These are phyloP conservation scores for Betula pendula DNA, from an alignment of 306 rosid genomes.

Conservation along the genomic window DNA sequence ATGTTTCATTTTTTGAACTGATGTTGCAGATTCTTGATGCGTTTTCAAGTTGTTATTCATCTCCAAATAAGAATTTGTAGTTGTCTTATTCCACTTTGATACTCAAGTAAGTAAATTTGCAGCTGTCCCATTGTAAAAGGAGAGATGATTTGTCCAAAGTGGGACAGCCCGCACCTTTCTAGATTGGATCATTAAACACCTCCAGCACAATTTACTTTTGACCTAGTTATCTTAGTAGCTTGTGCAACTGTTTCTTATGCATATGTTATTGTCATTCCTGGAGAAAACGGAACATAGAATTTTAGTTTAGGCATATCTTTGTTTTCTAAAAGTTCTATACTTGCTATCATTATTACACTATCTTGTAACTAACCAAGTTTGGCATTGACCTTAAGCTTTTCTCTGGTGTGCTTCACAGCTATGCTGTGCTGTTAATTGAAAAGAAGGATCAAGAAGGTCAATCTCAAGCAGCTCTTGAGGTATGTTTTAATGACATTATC, in stretches of 20 bases:
- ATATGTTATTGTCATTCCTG: not conserved
- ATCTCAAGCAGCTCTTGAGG: slow-evolving; percentile 94
- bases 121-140: not conserved
- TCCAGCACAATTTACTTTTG: not conserved
- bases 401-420: slow-evolving; percentile 52
- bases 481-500: slow-evolving; percentile 33
- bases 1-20: slow-evolving; percentile 20
- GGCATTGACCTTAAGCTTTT: slow-evolving; percentile 23
- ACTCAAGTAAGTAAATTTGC: slow-evolving; percentile 70
- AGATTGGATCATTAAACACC: not conserved
- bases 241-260: not conserved
- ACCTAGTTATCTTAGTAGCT: not conserved
- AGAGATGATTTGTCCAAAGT: not conserved
- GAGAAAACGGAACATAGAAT: not conserved
- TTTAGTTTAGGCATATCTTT: not conserved
- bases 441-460: slow-evolving; percentile 89
- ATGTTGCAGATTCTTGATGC: slow-evolving; percentile 81
- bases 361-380: slow-evolving; percentile 8
- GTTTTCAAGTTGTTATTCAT: slow-evolving; percentile 72
- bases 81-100: slow-evolving; percentile 78
- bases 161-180: slow-evolving; percentile 3
- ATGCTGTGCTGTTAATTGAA: slow-evolving; percentile 74
- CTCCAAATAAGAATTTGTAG: slow-evolving; percentile 80
- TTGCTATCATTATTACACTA: not conserved
- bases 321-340: not conserved